These are phyloP conservation scores for Piloderma croceum DNA, from an alignment of 768 basidiomycete genomes.

Conservation along the genomic window DNA sequence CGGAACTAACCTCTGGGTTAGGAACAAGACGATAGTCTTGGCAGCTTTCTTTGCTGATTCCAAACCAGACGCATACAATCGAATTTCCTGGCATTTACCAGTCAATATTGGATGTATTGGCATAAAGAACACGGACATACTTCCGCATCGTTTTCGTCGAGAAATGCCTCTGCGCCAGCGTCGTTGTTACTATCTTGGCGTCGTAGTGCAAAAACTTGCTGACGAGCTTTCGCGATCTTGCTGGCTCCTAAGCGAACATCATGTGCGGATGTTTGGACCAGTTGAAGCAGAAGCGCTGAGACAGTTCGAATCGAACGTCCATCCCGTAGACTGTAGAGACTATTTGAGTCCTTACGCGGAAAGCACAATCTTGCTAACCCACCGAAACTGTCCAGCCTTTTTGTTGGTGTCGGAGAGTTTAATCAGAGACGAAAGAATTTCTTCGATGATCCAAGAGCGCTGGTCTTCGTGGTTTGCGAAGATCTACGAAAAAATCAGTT, in stretches of 20 bases:
- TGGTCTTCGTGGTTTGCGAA: slow-evolving; percentile 91
- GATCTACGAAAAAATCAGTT: slow-evolving; percentile 45
- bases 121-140: slow-evolving; percentile 26
- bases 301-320: slow-evolving; percentile 90
- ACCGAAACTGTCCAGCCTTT: slow-evolving; percentile 87
- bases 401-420: slow-evolving; percentile 88
- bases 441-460: slow-evolving; percentile 96
- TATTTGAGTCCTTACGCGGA: slow-evolving; percentile 1
- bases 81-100: slow-evolving; percentile 49
- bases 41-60: slow-evolving; percentile 84
- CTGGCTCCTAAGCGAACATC: slow-evolving; percentile 73
- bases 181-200: slow-evolving; percentile 60
- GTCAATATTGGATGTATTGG: slow-evolving; percentile 1
- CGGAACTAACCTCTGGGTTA: slow-evolving; percentile 53
- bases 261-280: slow-evolving; percentile 93
- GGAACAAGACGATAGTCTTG: slow-evolving; percentile 72
- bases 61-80: slow-evolving; percentile 62
- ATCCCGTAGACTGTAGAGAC: slow-evolving; percentile 66
- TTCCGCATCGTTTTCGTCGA: slow-evolving; percentile 67
- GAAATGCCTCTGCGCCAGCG: slow-evolving; percentile 38
- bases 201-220: slow-evolving; percentile 53
- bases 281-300: slow-evolving; percentile 86
- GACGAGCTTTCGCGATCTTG: slow-evolving; percentile 55
- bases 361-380: slow-evolving; percentile 16
- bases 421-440: slow-evolving; percentile 84